Conservation (phyloP, 2,329 filamentous ascomycete species). For the Fonsecaea pedrosoi region DNA sequence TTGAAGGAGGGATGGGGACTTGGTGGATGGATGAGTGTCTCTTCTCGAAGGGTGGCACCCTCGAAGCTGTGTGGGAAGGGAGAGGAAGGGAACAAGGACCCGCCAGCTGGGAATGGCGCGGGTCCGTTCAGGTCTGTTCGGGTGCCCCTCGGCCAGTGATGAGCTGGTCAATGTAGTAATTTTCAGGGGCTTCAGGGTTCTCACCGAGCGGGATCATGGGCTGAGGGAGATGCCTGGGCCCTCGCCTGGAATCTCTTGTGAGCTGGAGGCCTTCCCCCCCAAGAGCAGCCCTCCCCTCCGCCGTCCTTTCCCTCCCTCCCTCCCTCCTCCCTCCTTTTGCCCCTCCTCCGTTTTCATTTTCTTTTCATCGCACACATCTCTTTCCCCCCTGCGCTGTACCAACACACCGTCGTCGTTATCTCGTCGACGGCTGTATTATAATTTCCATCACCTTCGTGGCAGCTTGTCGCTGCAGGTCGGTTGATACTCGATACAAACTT, state of each 20-base stretch:
- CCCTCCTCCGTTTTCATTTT: slow-evolving; percentile 29
- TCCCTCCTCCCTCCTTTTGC: slow-evolving; percentile 28
- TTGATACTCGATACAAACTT: slow-evolving; percentile 16
- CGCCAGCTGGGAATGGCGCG: slow-evolving; percentile 12
- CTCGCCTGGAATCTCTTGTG: slow-evolving; percentile 11
- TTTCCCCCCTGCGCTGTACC: slow-evolving; percentile 8
- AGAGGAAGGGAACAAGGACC: neutral
- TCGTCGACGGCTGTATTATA: slow-evolving; percentile 23
- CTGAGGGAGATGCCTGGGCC: slow-evolving; percentile 21
- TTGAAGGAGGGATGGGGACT: slow-evolving; percentile 16
- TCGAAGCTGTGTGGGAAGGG: slow-evolving; percentile 3
- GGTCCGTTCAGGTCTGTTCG: slow-evolving; percentile 10
- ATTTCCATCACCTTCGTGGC: slow-evolving; percentile 5
- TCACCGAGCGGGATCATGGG: slow-evolving; percentile 17
- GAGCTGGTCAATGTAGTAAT: slow-evolving; percentile 12
- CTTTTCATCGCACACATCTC: slow-evolving; percentile 25
- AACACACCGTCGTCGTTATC: slow-evolving; percentile 19
- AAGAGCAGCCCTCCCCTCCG: slow-evolving; percentile 13
- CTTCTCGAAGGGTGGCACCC: slow-evolving; percentile 22
- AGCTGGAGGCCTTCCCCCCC: slow-evolving; percentile 5
- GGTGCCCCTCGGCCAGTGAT: slow-evolving; percentile 23
- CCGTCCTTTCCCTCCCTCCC: slow-evolving; percentile 18
- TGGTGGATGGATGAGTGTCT: slow-evolving; percentile 11
- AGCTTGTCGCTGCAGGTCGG: slow-evolving; percentile 15
- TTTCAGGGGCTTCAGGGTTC: slow-evolving; percentile 24